Conservation (phyloP, 2,329 filamentous ascomycete genomes). For the Penicillium sp. region DNA sequence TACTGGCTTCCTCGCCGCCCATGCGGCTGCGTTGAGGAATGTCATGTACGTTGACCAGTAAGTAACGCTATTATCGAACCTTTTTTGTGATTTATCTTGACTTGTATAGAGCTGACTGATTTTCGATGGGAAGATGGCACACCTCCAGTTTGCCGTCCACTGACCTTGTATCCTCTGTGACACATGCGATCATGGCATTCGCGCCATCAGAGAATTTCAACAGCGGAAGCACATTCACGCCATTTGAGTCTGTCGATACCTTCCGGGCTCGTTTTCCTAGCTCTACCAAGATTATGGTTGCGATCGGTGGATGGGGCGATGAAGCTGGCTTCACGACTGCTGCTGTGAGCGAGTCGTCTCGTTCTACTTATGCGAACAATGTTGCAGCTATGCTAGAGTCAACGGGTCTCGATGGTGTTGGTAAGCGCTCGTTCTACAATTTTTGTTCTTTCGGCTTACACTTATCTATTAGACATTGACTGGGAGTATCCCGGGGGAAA, state of each 20-base stretch:
- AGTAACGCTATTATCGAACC: conserved; percentile 16
- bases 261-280: conserved; percentile 52
- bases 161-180: conserved; percentile 43
- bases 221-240: conserved; percentile 45
- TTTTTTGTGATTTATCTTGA: neutral
- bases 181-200: conserved; percentile 55
- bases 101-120: conserved; percentile 6
- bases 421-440: conserved; percentile 30
- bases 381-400: conserved; percentile 59
- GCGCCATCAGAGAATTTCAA: conserved; percentile 51
- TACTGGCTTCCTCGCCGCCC: conserved; percentile 28
- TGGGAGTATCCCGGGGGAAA: conserved; percentile 65
- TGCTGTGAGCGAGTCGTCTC: conserved; percentile 51
- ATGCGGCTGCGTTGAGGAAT: conserved; percentile 29
- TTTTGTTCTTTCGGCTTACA: neutral
- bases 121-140: conserved; percentile 37
- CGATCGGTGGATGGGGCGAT: conserved; percentile 73
- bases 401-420: conserved; percentile 63
- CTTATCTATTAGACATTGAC: conserved; percentile 53
- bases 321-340: conserved; percentile 55
- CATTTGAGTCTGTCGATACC: conserved; percentile 51
- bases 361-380: conserved; percentile 61
- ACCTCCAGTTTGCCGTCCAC: conserved; percentile 30
- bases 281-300: conserved; percentile 62
- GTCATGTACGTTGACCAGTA: conserved; percentile 49